These are phyloP conservation scores for Alternaria angustiovoidea DNA, from an alignment of 2,329 filamentous ascomycete genomes.

Conservation along the genomic window DNA sequence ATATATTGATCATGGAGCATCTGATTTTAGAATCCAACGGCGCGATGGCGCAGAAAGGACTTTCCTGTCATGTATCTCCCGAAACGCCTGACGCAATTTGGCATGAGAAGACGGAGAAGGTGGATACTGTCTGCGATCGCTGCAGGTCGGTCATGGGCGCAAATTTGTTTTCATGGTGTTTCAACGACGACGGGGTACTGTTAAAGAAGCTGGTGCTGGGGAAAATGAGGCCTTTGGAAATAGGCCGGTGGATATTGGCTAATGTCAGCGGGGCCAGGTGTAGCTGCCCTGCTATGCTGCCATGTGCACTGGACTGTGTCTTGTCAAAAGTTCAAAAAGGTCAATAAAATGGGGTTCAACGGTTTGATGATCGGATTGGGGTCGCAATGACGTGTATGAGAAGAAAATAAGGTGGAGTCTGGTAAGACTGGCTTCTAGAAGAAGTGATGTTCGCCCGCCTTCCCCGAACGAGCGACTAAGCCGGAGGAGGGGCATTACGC, in stretches of 20 bases:
- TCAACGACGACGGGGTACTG: neutral
- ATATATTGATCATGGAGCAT: too few relatives aligned
- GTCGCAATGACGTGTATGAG: slow-evolving; percentile 5
- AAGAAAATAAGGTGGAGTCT: slow-evolving; percentile 2
- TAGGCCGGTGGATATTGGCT: neutral
- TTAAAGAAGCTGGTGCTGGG: neutral
- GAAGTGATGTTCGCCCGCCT: slow-evolving; percentile 9
- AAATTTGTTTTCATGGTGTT: neutral
- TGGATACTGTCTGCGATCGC: neutral
- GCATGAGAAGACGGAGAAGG: neutral
- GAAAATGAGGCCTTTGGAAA: neutral
- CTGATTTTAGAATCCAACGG: too few relatives aligned
- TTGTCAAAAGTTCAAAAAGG: too few relatives aligned
- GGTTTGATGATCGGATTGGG: neutral
- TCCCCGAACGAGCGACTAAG: neutral
- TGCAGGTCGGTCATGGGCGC: too few relatives aligned
- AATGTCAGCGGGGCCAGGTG: neutral
- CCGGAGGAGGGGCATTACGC: slow-evolving; percentile 16
- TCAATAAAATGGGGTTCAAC: too few relatives aligned
- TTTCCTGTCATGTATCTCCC: too few relatives aligned
- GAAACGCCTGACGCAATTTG: too few relatives aligned
- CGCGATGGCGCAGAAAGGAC: too few relatives aligned
- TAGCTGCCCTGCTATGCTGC: neutral
- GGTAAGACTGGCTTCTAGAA: slow-evolving; percentile 12
- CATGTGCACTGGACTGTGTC: neutral